Percentiles rank a stretch among this genome's conserved stretches.
phyloP scores from a whole-genome alignment of 2,329 filamentous ascomycete species.

The Fragosphaeria purpurea region DNA sequence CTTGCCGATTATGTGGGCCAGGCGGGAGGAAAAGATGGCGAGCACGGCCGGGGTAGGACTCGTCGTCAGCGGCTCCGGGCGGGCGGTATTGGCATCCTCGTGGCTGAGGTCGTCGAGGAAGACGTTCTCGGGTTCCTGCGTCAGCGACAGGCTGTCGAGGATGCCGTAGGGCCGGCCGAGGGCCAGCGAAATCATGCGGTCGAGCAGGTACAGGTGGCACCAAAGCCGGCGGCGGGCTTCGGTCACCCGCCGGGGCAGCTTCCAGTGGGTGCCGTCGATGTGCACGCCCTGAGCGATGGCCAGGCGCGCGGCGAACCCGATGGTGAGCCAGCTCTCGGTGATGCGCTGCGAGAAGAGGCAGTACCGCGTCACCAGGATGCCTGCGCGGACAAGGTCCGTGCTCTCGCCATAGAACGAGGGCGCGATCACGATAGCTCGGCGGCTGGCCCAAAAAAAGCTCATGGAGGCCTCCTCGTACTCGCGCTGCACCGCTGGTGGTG shows the following conservation, averaged over 20 bases:
- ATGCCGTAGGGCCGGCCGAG: slow-evolving; percentile 30
- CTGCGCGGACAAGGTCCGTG: slow-evolving; percentile 28
- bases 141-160: slow-evolving; percentile 27
- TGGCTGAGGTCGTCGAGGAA: slow-evolving; percentile 26
- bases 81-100: slow-evolving; percentile 17
- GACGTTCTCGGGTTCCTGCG: slow-evolving; percentile 26
- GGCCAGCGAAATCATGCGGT: slow-evolving; percentile 29
- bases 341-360: slow-evolving; percentile 27
- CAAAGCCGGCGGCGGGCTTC: slow-evolving; percentile 29
- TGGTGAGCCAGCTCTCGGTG: slow-evolving; percentile 30
- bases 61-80: slow-evolving; percentile 15
- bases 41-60: slow-evolving; percentile 25
- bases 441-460: slow-evolving; percentile 30
- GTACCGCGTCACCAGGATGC: slow-evolving; percentile 29
- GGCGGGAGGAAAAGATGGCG: slow-evolving; percentile 21
- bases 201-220: slow-evolving; percentile 29
- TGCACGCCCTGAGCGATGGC: slow-evolving; percentile 33
- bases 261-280: slow-evolving; percentile 30
- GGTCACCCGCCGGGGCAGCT: slow-evolving; percentile 24
- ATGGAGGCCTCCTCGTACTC: slow-evolving; percentile 28
- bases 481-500: slow-evolving; percentile 16
- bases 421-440: slow-evolving; percentile 29
- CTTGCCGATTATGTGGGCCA: slow-evolving; percentile 26
- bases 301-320: slow-evolving; percentile 32
- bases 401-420: slow-evolving; percentile 32